Conservation (phyloP, 2,329 filamentous ascomycete species). For the Pseudonectria buxi region DNA sequence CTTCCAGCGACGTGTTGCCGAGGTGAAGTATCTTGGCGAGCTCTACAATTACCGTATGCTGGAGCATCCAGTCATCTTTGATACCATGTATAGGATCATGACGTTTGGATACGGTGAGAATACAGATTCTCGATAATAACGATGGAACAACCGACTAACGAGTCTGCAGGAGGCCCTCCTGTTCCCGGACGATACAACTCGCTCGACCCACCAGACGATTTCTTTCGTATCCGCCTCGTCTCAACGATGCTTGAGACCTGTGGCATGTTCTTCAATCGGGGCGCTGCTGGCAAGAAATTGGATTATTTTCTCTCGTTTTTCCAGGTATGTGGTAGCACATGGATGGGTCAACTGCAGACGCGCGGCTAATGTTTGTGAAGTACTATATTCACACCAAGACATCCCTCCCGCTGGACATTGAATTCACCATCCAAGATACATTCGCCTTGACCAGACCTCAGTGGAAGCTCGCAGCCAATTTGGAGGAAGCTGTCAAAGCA, state of each 20-base stretch:
- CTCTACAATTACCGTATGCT: constrained; percentile 97
- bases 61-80: constrained; percentile 91
- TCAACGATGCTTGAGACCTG: constrained; percentile 90
- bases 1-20: constrained; percentile 88
- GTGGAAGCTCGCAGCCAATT: constrained; percentile 77
- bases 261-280: constrained; percentile 91
- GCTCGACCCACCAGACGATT: constrained; percentile 87
- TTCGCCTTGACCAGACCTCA: constrained; percentile 80
- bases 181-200: constrained; percentile 68
- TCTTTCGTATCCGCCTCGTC: constrained; percentile 87
- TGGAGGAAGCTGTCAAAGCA: constrained; percentile 74
- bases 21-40: constrained; percentile 93
- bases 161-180: constrained; percentile 61
- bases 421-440: constrained; percentile 92
- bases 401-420: constrained; percentile 88
- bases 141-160: constrained; percentile 8
- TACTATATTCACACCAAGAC: constrained; percentile 94
- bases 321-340: constrained; percentile 46
- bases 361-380: constrained; percentile 29
- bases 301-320: constrained; percentile 97
- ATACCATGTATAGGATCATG: constrained; percentile 88
- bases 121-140: neutral
- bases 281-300: constrained; percentile 89
- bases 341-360: neutral
- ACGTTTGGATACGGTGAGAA: constrained; percentile 75